A percentile compares a stretch with the other conserved stretches of the same genome.
phyloP scores from a whole-genome alignment of 306 rosid species.

The Rosa chinensis region DNA sequence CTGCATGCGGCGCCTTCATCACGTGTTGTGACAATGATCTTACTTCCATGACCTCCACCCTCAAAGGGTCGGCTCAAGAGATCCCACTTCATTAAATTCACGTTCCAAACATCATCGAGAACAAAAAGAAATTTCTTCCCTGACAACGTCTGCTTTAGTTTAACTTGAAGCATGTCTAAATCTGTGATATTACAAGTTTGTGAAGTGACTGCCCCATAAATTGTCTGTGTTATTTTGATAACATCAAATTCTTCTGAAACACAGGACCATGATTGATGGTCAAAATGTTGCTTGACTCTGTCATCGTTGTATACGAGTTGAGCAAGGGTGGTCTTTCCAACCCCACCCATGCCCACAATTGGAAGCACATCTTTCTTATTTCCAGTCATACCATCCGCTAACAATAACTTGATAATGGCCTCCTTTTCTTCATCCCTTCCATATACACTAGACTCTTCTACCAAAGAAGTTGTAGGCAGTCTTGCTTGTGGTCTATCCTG shows the following conservation, averaged over 20 bases:
- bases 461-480: background rate
- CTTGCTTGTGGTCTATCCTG: background rate
- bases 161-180: background rate
- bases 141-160: background rate
- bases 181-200: background rate
- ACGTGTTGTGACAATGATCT: slow-evolving; percentile 2
- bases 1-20: background rate
- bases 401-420: background rate
- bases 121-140: background rate
- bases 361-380: background rate
- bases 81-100: background rate
- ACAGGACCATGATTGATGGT: background rate
- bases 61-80: background rate
- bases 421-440: background rate
- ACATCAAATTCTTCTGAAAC: background rate
- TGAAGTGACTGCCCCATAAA: background rate
- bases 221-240: background rate
- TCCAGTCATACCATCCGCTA: background rate
- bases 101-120: background rate
- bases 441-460: background rate
- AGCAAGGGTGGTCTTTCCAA: slow-evolving; percentile 1
- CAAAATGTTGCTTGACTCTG: background rate
- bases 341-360: slow-evolving; percentile 1
- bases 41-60: background rate
- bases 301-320: background rate